phyloP scores from a whole-genome alignment of 805 yeast genomes.

The Kuraishia ogatae region DNA sequence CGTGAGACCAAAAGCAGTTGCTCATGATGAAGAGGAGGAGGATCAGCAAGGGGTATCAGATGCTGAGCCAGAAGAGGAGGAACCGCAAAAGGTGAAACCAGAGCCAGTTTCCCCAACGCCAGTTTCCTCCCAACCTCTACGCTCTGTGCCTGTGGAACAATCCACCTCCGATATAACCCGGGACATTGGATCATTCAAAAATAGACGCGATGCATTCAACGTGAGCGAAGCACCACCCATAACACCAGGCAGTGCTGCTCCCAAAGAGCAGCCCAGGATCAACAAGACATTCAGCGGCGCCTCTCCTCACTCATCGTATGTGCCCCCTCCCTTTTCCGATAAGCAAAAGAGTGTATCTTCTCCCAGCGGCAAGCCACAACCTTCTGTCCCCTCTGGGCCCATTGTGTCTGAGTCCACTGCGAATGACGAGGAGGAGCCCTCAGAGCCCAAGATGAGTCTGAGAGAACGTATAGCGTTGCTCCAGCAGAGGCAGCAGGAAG shows the following conservation, averaged over 20 bases:
- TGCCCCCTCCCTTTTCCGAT: conserved; percentile 29
- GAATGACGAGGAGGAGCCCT: conserved; percentile 34
- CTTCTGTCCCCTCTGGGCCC: conserved; percentile 8
- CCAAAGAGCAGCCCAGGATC: conserved; percentile 35
- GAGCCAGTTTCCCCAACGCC: not conserved
- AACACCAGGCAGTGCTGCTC: conserved; percentile 15
- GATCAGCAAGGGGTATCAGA: not conserved
- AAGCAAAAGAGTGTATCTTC: conserved; percentile 17
- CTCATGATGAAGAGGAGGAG: not conserved
- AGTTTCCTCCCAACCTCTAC: no score
- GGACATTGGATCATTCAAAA: conserved; percentile 24
- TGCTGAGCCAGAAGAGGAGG: conserved; percentile 2
- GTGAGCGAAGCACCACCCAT: conserved; percentile 26
- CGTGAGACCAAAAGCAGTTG: not conserved
- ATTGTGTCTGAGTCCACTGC: conserved; percentile 15
- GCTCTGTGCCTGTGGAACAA: not conserved
- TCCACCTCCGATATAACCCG: not conserved
- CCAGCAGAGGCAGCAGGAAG: conserved; percentile 5
- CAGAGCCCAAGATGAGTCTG: conserved; percentile 69
- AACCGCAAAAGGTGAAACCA: conserved; percentile 2
- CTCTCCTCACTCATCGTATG: conserved; percentile 50
- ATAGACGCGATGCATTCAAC: conserved; percentile 43
- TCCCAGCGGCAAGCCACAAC: conserved; percentile 9
- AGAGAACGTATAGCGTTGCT: conserved; percentile 59
- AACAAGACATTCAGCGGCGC: conserved; percentile 48